A percentile compares a stretch with the other conserved stretches of the same genome.
Evolutionary conservation across 495 filamentous ascomycete species (phyloP).

Genomic region (Xylaria longipes): DNA sequence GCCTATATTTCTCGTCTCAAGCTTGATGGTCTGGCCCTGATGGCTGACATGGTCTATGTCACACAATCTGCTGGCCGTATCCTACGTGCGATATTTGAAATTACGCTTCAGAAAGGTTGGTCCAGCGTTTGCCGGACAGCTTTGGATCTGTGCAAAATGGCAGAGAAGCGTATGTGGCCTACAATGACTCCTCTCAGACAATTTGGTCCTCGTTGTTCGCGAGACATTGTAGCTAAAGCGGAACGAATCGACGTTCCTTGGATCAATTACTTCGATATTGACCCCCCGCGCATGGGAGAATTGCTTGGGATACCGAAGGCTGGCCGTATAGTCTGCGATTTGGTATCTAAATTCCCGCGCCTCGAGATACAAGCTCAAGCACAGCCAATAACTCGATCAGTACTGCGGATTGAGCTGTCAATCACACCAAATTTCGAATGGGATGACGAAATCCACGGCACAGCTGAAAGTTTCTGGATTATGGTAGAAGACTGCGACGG

Average conservation of each 20-base stretch:
- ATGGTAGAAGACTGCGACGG: slow-evolving; percentile 97
- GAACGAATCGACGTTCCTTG: slow-evolving; percentile 96
- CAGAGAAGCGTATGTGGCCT: slow-evolving; percentile 99
- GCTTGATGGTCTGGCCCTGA: slow-evolving; percentile 90
- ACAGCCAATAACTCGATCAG: slow-evolving; percentile 92
- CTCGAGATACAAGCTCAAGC: slow-evolving; percentile 91
- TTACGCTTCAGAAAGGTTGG: slow-evolving; percentile 95
- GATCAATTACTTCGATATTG: slow-evolving; percentile 91
- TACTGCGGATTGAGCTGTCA: slow-evolving; percentile 92
- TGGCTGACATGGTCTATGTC: slow-evolving; percentile 99
- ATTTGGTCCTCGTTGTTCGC: slow-evolving; percentile 74
- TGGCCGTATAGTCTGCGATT: slow-evolving; percentile 80
- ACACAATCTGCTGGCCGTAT: slow-evolving; percentile 98
- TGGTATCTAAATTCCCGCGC: slow-evolving; percentile 92
- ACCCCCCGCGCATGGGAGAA: slow-evolving; percentile 97
- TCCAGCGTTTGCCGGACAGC: slow-evolving; percentile 90
- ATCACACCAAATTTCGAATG: slow-evolving; percentile 96
- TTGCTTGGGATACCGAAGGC: slow-evolving; percentile 90
- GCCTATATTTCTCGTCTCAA: slow-evolving; percentile 95
- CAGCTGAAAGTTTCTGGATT: slow-evolving; percentile 94
- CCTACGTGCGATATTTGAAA: slow-evolving; percentile 94
- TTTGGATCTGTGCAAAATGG: slow-evolving; percentile 97
- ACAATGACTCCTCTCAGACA: slow-evolving; percentile 96
- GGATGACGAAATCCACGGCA: slow-evolving; percentile 88
- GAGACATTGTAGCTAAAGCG: slow-evolving; percentile 87